A percentile compares a stretch with the other conserved stretches of the same genome.
These are phyloP conservation scores for Russula virescens DNA, from an alignment of 768 basidiomycete genomes.

Conservation along the genomic window DNA sequence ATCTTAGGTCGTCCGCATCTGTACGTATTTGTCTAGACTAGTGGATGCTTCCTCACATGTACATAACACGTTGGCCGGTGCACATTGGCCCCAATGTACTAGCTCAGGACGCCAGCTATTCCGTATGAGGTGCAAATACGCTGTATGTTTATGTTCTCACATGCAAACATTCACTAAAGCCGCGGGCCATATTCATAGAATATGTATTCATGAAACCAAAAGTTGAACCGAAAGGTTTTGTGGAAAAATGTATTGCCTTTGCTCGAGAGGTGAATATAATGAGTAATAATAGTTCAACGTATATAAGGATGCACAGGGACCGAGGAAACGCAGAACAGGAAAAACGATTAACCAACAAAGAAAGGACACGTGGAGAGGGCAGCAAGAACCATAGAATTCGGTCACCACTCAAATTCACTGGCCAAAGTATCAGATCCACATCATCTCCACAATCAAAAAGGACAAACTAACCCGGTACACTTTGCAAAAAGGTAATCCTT, in stretches of 20 bases:
- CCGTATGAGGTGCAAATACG: constrained; percentile 4
- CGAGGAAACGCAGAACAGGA: not conserved
- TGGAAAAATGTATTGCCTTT: constrained; percentile 8
- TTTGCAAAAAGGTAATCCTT: constrained; percentile 97
- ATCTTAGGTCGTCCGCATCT: not conserved
- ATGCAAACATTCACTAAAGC: constrained; percentile 10
- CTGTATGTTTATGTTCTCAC: constrained; percentile 17
- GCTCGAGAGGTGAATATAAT: constrained; percentile 4
- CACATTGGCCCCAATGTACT: not conserved
- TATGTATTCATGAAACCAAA: not conserved
- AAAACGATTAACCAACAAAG: constrained; percentile 2
- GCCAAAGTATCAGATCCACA: not conserved
- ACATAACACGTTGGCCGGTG: constrained; percentile 6
- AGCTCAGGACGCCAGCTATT: constrained; percentile 1
- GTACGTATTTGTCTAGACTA: constrained; percentile 7
- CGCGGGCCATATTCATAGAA: constrained; percentile 1
- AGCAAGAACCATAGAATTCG: not conserved
- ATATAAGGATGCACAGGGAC: constrained; percentile 2
- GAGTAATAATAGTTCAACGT: constrained; percentile 21
- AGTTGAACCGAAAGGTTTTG: not conserved
- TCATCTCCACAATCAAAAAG: not conserved
- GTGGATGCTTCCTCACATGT: constrained; percentile 5
- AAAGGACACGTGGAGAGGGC: not conserved
- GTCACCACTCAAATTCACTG: constrained; percentile 36
- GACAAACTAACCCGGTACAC: constrained; percentile 75